Conservation (phyloP, 352 stramenopile species). For the Phytopythium litorale region DNA sequence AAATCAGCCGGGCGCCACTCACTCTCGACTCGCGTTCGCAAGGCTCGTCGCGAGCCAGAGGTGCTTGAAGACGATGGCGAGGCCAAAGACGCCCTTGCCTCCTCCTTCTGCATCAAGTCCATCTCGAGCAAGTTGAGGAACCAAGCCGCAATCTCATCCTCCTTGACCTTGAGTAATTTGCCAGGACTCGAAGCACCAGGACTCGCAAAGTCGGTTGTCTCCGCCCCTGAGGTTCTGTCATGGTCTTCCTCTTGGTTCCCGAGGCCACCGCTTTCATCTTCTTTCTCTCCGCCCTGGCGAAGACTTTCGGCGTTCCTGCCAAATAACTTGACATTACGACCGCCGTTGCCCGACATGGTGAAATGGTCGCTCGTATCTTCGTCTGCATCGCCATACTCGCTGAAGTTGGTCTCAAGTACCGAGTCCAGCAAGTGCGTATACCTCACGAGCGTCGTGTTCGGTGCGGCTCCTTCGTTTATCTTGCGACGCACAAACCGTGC, state of each 20-base stretch:
- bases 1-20: constrained; percentile 63
- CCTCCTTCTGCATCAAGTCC: constrained; percentile 43
- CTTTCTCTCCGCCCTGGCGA: not conserved
- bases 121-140: constrained; percentile 63
- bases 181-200: constrained; percentile 18
- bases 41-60: not conserved
- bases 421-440: constrained; percentile 57
- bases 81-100: not conserved
- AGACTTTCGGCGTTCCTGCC: not conserved
- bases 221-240: constrained; percentile 5
- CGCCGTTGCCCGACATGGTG: not conserved
- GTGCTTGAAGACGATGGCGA: not conserved
- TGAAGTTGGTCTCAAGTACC: constrained; percentile 71
- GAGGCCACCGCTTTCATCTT: not conserved
- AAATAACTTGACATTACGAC: constrained; percentile 17
- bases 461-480: constrained; percentile 54
- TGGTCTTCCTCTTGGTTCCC: constrained; percentile 14
- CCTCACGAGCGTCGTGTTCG: constrained; percentile 64
- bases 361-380: constrained; percentile 5
- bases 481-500: constrained; percentile 58
- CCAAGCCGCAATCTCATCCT: constrained; percentile 67
- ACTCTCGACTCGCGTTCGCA: constrained; percentile 18
- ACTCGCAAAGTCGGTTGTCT: constrained; percentile 8
- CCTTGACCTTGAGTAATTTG: constrained; percentile 42
- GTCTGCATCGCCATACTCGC: constrained; percentile 31